A percentile compares a stretch with the other conserved stretches of the same genome.
phyloP scores from a whole-genome alignment of 257 asterid species.

The Voacanga thouarsii region DNA sequence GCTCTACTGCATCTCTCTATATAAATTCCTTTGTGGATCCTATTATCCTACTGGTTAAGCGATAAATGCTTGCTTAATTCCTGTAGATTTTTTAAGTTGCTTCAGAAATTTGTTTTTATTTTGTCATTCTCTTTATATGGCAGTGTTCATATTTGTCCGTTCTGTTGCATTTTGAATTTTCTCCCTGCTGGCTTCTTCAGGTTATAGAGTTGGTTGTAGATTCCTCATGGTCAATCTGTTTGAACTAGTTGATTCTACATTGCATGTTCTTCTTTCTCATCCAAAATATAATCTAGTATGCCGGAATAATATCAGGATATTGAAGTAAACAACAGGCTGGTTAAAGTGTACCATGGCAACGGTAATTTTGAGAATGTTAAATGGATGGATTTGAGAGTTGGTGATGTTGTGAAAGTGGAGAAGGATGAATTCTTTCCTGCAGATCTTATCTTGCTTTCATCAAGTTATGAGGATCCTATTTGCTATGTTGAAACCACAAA shows the following conservation, averaged over 20 bases:
- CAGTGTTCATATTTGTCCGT: neutral
- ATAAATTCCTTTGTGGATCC: too few species aligned
- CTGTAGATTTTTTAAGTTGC: neutral
- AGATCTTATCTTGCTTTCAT: constrained; percentile 56
- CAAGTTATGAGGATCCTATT: constrained; percentile 62
- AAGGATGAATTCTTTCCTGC: constrained; percentile 72
- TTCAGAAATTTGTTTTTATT: neutral
- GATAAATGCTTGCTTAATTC: neutral
- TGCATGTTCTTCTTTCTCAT: constrained; percentile 19
- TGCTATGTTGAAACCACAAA: constrained; percentile 76
- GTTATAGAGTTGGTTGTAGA: neutral
- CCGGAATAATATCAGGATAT: constrained; percentile 42
- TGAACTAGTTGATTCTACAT: constrained; percentile 6
- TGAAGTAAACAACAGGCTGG: constrained; percentile 62
- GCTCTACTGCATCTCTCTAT: too few species aligned
- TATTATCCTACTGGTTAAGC: too few species aligned
- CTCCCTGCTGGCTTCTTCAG: constrained; percentile 4
- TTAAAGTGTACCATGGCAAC: constrained; percentile 43
- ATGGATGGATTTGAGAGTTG: constrained; percentile 64
- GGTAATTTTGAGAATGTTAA: constrained; percentile 42
- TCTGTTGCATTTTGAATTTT: neutral
- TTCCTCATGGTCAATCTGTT: constrained; percentile 4
- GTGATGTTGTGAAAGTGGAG: constrained; percentile 61
- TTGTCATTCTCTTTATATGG: neutral
- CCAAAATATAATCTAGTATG: constrained; percentile 15